These are phyloP conservation scores for Malbranchea zuffiana DNA, from an alignment of 2,329 filamentous ascomycete genomes.

Conservation along the genomic window DNA sequence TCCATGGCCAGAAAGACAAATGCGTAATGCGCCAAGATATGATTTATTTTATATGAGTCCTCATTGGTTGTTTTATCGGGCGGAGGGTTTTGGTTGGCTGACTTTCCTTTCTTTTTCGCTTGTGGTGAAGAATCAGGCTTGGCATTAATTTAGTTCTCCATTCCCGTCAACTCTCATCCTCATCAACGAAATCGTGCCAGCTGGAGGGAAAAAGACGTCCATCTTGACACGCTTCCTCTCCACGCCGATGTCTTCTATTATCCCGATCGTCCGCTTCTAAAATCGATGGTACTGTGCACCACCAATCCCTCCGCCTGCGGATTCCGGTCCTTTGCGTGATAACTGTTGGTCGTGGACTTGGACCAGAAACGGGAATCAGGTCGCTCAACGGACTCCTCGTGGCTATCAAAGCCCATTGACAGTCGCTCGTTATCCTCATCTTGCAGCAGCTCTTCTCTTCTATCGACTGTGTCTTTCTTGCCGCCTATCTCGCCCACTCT, in stretches of 20 bases:
- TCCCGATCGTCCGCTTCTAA: no score
- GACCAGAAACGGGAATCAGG: neutral
- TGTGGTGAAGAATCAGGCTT: constrained; percentile 12
- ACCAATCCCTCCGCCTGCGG: constrained; percentile 1
- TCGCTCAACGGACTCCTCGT: no score
- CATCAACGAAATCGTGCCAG: constrained; percentile 3
- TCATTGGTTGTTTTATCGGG: no score
- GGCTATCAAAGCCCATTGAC: no score
- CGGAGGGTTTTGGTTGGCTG: constrained; percentile 2
- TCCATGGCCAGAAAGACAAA: no score
- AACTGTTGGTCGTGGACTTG: neutral
- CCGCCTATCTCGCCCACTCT: neutral
- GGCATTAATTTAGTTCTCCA: constrained; percentile 4
- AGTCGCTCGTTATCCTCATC: constrained; percentile 9
- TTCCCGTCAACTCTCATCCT: constrained; percentile 1
- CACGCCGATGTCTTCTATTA: neutral
- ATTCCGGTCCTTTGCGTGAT: constrained; percentile 10
- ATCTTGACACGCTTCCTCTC: neutral
- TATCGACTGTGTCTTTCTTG: neutral
- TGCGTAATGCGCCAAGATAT: no score
- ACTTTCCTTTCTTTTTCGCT: no score
- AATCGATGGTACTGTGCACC: constrained; percentile 4
- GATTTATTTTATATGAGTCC: no score
- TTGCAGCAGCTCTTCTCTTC: neutral
- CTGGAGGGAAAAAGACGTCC: constrained; percentile 5